Evolutionary conservation across 495 filamentous ascomycete genomes (phyloP), one percentile per base, ranked within the genome.

Genomic region (Penicillium riverlandense): DNA sequence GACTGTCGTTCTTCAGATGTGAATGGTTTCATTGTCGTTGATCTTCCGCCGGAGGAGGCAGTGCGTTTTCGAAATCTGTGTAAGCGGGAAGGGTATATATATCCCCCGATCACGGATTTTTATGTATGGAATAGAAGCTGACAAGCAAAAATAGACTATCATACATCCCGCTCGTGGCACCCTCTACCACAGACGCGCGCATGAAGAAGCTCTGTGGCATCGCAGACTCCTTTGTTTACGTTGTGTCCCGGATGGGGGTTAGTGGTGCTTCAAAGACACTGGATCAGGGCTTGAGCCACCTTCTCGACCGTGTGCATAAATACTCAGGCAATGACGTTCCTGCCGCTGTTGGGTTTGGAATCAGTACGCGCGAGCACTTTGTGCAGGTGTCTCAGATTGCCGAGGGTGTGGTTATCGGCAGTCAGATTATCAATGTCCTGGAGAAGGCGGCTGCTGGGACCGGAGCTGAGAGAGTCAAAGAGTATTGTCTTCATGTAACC

Each of bases 201-300:
- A 91, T 97, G 88, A 90, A 89, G 67, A 70, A 95, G 4, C 80
- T 99, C 16, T 99, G 92, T 77, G 83, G 86, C 65, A 94, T 99
- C 39, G 92, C 94, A 53, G 91, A 97, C 66, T 95, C 90, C 8
- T 99, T 99, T 72, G 94, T 99, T 67, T 99, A 99, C 62, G 92
- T 99, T 44, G 94, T 97, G 13, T 97, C 92, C 2, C 78, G 91
- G 47, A 95, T 96, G 88, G 92, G 92, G 47, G 90, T 96, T 30
- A 98, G 94, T 2, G 92, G 92, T 52, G 92, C 88, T 13, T 83
- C 83, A 0, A 88, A 90, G 29, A 81, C 76, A 22, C 72, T 98
- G 47, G 94, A 85, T 60, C 65, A 76, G 33, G 82, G 83, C 42
- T 75, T 98, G 8, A 85, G 89, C 11, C 82, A 85, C 36, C 77